These are phyloP conservation scores for Haplosporangium sp. DNA, from an alignment of 371 early-diverging fungal genomes.

Conservation along the genomic window DNA sequence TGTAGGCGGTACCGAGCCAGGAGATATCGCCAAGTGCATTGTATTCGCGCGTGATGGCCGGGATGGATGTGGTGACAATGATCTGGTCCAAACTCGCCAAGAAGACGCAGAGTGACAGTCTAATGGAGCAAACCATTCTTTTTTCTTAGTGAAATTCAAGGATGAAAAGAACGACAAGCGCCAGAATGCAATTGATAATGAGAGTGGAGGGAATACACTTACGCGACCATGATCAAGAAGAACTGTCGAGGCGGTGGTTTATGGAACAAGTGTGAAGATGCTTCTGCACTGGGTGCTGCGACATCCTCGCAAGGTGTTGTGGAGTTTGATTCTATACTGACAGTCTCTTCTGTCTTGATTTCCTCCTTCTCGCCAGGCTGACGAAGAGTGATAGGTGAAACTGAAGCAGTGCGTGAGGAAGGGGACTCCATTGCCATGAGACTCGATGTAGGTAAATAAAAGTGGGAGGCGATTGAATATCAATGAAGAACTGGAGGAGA, in stretches of 20 bases:
- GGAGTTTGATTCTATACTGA: not conserved
- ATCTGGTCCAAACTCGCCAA: constrained; percentile 77
- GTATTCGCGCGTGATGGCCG: constrained; percentile 82
- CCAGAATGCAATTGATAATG: too few species aligned
- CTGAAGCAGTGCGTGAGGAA: too few species aligned
- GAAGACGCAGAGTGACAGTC: constrained; percentile 62
- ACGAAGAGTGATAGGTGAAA: too few species aligned
- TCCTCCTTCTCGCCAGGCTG: too few species aligned
- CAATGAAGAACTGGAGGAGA: too few species aligned
- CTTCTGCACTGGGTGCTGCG: not conserved
- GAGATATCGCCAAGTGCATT: constrained; percentile 69
- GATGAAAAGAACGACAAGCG: too few species aligned
- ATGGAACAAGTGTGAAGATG: constrained; percentile 33
- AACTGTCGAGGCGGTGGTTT: constrained; percentile 48
- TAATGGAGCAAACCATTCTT: not conserved
- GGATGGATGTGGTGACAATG: constrained; percentile 84
- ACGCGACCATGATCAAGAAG: constrained; percentile 46
- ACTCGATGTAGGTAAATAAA: too few species aligned
- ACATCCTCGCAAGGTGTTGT: constrained; percentile 1
- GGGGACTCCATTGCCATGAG: too few species aligned
- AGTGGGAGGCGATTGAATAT: too few species aligned
- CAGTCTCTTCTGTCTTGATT: too few species aligned
- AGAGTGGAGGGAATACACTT: constrained; percentile 1
- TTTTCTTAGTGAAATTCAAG: not conserved
- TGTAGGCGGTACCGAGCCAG: constrained; percentile 82